Percentiles rank a stretch among this genome's conserved stretches.
Conservation (phyloP, 768 basidiomycete species). For the Amanita fuliginea region DNA sequence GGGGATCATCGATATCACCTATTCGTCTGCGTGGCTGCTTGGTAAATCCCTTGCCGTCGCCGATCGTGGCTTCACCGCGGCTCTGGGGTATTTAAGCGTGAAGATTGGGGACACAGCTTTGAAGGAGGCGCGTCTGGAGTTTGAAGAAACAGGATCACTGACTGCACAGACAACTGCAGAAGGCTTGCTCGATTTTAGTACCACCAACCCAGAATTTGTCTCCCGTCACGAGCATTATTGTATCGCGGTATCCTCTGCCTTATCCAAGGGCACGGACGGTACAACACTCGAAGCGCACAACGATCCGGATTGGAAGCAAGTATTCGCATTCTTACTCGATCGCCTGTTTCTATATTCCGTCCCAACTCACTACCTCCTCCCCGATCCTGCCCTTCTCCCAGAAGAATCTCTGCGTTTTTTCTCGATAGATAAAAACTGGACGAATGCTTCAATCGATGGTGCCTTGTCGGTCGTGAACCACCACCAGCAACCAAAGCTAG, state of each 20-base stretch:
- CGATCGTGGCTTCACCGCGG: background rate
- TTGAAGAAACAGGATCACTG: background rate
- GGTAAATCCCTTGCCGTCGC: background rate
- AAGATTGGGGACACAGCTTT: background rate
- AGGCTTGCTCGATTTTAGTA: background rate
- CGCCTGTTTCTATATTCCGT: background rate
- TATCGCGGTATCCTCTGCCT: background rate
- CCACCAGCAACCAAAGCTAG: background rate
- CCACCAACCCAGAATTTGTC: background rate
- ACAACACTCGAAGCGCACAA: background rate
- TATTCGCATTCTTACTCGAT: background rate
- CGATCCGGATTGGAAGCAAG: background rate
- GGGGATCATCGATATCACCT: background rate
- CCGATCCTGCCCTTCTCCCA: slow-evolving; percentile 2
- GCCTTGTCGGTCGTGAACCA: slow-evolving; percentile 1
- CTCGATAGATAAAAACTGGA: slow-evolving; percentile 2
- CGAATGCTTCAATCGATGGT: slow-evolving; percentile 2
- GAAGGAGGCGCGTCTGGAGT: background rate
- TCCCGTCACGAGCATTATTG: background rate
- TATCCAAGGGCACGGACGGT: background rate
- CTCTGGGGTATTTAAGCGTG: background rate
- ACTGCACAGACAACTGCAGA: background rate
- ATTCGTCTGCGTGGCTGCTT: background rate
- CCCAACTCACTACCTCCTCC: slow-evolving; percentile 2
- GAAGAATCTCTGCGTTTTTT: slow-evolving; percentile 4